Base-by-base conservation (phyloP, 257 asterid species). In the Fraxinus quadrangulata region DNA sequence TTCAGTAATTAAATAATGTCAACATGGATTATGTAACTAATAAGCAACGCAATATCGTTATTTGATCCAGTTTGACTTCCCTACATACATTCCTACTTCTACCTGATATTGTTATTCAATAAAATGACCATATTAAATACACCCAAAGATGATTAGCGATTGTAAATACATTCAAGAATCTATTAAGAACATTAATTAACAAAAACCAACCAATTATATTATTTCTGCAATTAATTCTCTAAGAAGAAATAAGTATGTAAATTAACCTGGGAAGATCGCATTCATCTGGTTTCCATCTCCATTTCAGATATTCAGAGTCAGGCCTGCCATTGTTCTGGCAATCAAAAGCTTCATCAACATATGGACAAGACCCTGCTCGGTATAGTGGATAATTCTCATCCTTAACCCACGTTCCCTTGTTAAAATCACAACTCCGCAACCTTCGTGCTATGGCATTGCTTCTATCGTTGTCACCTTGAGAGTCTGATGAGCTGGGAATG, bases 241-340 rank as follows among this genome's bases (percentile, higher is more conserved):
- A 63, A 26, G 17, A 70, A 21, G 65, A 24, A 14, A 36, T 19
- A 42, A 28, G 11, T 67, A 65, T 1, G 78, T 67, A 75, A 6
- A 47, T 67, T 69, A 80, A 90, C 99, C 99, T 92, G 67, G 99
- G 99, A 81, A 96, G 93, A 68, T 90, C 89, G 81, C 98, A 93
- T 39, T 81, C 95, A 88, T 87, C 84, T 16, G 99, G 99, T 72
- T 89, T 89, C 99, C 99, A 96, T 83, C 91, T 86, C 98, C 97
- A 93, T 33, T 93, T 89, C 34, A 90, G 75, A 78, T 96, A 96
- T 17, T 78, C 90, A 26, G 88, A 87, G 37, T 96, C 99, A 6
- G 90, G 93, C 88, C 99, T 90, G 33, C 99, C 99, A 66, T 96
- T 96, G 61, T 77, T 79, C 84, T 89, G 97, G 51, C 99, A 96